Base-by-base conservation (phyloP, 106 monocot species). In the Allium cepa region DNA sequence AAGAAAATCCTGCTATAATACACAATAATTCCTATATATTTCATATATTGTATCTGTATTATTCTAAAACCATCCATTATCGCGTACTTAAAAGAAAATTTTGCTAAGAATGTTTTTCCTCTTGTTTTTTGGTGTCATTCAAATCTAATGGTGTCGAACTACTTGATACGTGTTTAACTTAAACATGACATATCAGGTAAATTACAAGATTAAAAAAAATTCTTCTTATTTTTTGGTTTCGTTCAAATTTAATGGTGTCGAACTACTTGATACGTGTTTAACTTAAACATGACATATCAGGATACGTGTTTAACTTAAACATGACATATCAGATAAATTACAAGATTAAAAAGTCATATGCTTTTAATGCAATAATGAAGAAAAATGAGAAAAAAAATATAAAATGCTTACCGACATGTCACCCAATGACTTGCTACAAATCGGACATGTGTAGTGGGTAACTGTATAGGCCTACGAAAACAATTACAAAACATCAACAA, bases 361-460 rank as follows among this genome's bases (percentile, higher is more conserved):
- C 4, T 55, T 55, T 55, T 55, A 15, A 12, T 55, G 13, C 0
- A 15, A 1, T 55, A 55, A 15, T 11, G 53, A 55, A 55, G 4
- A 16, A 22, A 59, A 59, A 59, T 17, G 9, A 59, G 18, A 1
- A 59, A 22, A 17, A 59, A 55, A 59, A 17, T 9, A 59, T 18
- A 59, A 18, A 45, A 28, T 50, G 63, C 75, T 81, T 82, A 96
- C 95, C 69, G 95, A 79, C 95, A 96, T 96, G 59, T 96, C 91
- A 73, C 95, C 95, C 75, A 96, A 82, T 17, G 91, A 91, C 75
- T 96, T 96, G 77, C 88, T 81, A 47, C 95, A 96, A 75, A 96
- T 88, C 11, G 95, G 95, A 72, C 95, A 96, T 4, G 85, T 91
- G 67, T 91, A 96, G 12, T 91, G 95, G 72, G 85, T 88, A 73